Percentiles rank a stretch among this genome's conserved stretches.
phyloP scores from a whole-genome alignment of 441 rosid species.

The Pelargonium myrrhifolium region DNA sequence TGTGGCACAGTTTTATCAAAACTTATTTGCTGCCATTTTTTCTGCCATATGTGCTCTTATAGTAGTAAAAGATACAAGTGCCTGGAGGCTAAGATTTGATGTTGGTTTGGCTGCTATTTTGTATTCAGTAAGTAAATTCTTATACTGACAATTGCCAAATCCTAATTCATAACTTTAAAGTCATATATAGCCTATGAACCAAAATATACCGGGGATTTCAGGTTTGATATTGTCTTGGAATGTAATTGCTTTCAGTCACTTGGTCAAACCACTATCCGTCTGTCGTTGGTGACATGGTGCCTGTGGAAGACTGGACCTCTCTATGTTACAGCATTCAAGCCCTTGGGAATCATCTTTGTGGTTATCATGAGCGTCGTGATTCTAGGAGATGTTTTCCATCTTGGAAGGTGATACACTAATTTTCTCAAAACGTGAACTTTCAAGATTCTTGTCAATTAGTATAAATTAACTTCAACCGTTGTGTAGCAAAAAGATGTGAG shows the following conservation, averaged over 20 bases:
- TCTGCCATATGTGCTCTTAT: constrained; percentile 31
- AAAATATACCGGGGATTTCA: background rate
- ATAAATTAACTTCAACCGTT: too few species aligned
- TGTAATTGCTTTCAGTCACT: background rate
- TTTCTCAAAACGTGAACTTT: too few species aligned
- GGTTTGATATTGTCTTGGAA: background rate
- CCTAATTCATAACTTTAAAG: background rate
- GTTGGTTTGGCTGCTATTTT: constrained; percentile 29
- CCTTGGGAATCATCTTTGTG: constrained; percentile 43
- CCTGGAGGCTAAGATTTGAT: constrained; percentile 35
- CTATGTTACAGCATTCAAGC: constrained; percentile 43
- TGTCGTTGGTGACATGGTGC: constrained; percentile 27
- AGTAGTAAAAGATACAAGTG: constrained; percentile 28
- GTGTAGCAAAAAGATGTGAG: too few species aligned
- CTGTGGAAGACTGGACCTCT: constrained; percentile 43
- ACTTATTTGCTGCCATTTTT: constrained; percentile 25
- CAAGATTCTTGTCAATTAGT: too few species aligned
- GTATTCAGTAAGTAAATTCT: constrained; percentile 32
- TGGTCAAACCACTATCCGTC: constrained; percentile 18
- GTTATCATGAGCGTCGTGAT: constrained; percentile 32
- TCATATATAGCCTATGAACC: too few species aligned
- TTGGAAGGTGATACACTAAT: constrained; percentile 51
- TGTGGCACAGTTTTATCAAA: constrained; percentile 33
- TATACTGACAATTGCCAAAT: too few species aligned
- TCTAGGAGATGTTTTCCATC: constrained; percentile 43